phyloP scores from a whole-genome alignment of 2,329 filamentous ascomycete genomes.

The Calonectria fujianensis region DNA sequence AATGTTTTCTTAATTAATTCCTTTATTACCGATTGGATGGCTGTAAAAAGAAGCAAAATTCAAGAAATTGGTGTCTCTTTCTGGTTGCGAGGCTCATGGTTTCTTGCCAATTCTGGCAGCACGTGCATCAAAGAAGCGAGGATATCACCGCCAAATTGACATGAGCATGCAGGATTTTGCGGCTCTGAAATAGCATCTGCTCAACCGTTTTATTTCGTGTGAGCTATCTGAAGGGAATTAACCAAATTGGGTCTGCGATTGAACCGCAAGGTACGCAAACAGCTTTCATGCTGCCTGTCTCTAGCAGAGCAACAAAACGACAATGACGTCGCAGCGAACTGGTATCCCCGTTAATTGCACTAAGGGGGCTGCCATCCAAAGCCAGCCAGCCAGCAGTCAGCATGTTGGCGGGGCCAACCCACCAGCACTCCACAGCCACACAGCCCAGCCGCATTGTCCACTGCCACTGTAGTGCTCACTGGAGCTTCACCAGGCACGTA shows the following conservation, averaged over 20 bases:
- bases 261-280: background rate
- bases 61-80: background rate
- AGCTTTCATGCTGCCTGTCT: background rate
- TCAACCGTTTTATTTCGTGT: background rate
- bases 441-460: constrained; percentile 48
- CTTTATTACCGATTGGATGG: background rate
- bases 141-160: background rate
- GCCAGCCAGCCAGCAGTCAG: constrained; percentile 37
- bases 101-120: background rate
- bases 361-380: constrained; percentile 18
- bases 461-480: constrained; percentile 28
- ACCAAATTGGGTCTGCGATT: background rate
- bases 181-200: too few relatives aligned
- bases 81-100: background rate
- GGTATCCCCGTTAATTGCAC: constrained; percentile 38
- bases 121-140: background rate
- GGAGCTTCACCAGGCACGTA: constrained; percentile 56
- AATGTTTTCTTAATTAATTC: background rate
- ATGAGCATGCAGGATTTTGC: background rate
- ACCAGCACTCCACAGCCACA: constrained; percentile 49
- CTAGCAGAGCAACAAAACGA: background rate
- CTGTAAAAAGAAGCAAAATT: background rate
- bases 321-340: constrained; percentile 36
- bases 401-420: constrained; percentile 48
- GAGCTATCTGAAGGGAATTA: background rate